These are phyloP conservation scores for Microbotryum violaceum DNA, from an alignment of 1,284 basidiomycete species.

Conservation along the genomic window DNA sequence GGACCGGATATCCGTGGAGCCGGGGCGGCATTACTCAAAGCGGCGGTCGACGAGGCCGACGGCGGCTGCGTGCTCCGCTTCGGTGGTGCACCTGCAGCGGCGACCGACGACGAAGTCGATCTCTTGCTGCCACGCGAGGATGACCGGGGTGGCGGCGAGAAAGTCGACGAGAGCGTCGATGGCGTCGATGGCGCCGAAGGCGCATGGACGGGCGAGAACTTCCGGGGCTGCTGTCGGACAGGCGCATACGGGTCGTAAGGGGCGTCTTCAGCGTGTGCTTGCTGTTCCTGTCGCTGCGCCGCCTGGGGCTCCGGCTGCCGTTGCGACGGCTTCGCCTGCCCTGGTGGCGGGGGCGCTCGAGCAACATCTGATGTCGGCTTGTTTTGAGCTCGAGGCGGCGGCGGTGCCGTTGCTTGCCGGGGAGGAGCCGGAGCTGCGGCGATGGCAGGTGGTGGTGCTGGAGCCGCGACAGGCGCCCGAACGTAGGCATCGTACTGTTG, in stretches of 20 bases:
- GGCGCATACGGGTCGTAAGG: conserved; percentile 2
- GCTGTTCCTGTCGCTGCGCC: too few relatives aligned
- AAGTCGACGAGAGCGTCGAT: neutral
- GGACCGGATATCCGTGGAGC: neutral
- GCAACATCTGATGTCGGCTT: conserved; percentile 8
- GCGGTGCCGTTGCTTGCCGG: conserved; percentile 2
- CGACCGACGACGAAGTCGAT: neutral
- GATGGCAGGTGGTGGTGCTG: neutral
- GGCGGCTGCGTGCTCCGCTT: neutral
- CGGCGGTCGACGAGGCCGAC: too few relatives aligned
- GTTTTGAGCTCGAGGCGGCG: conserved; percentile 8
- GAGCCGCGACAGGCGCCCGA: conserved; percentile 4
- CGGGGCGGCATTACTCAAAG: neutral
- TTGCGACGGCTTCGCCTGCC: too few relatives aligned
- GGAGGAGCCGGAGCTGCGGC: conserved; percentile 3
- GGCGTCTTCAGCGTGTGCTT: neutral
- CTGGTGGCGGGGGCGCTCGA: neutral
- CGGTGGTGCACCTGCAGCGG: neutral
- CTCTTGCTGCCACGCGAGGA: neutral
- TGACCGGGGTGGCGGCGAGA: neutral
- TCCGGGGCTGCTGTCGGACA: neutral
- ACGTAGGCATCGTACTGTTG: neutral
- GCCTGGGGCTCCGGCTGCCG: too few relatives aligned
- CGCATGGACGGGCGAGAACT: neutral
- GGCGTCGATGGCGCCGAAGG: neutral